Conservation (phyloP, 306 rosid species). For the Vicia sativa region DNA sequence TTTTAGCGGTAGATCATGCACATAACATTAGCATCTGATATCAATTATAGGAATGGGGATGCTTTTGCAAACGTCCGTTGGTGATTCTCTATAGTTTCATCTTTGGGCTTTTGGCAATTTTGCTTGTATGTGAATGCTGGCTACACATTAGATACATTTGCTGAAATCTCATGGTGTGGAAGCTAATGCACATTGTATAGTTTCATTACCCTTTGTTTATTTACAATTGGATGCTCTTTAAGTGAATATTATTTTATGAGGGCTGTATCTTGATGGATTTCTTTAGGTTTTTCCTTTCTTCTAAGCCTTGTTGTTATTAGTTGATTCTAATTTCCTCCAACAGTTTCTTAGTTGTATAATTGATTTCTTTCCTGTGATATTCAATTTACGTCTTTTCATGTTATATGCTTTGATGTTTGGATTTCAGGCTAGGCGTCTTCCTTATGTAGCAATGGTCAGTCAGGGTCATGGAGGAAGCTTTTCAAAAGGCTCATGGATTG, state of each 20-base stretch:
- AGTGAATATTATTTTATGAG: slow-evolving; percentile 15
- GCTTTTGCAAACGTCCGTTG: slow-evolving; percentile 2
- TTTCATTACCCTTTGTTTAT: slow-evolving; percentile 6
- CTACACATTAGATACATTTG: slow-evolving; percentile 10
- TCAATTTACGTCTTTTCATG: too few species aligned
- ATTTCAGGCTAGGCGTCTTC: slow-evolving; percentile 85
- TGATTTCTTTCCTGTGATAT: too few species aligned
- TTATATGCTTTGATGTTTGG: slow-evolving; percentile 18
- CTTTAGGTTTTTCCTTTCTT: background rate
- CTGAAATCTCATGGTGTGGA: slow-evolving; percentile 1
- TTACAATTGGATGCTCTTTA: slow-evolving; percentile 11
- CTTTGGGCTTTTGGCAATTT: background rate
- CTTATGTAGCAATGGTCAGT: slow-evolving; percentile 59
- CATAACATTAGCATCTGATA: slow-evolving; percentile 28
- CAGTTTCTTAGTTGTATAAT: background rate
- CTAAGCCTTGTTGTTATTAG: slow-evolving; percentile 2
- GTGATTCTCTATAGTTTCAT: slow-evolving; percentile 12
- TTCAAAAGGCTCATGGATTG: slow-evolving; percentile 90
- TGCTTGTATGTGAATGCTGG: slow-evolving; percentile 19
- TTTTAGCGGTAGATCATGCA: slow-evolving; percentile 22
- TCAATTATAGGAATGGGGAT: slow-evolving; percentile 1
- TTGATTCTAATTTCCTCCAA: slow-evolving; percentile 7
- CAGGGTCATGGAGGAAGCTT: slow-evolving; percentile 64
- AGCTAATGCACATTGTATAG: background rate
- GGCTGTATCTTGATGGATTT: slow-evolving; percentile 21